A percentile compares a stretch with the other conserved stretches of the same genome.
Conservation (phyloP, 768 basidiomycete genomes). For the Xerocomus brunneocitrinus region DNA sequence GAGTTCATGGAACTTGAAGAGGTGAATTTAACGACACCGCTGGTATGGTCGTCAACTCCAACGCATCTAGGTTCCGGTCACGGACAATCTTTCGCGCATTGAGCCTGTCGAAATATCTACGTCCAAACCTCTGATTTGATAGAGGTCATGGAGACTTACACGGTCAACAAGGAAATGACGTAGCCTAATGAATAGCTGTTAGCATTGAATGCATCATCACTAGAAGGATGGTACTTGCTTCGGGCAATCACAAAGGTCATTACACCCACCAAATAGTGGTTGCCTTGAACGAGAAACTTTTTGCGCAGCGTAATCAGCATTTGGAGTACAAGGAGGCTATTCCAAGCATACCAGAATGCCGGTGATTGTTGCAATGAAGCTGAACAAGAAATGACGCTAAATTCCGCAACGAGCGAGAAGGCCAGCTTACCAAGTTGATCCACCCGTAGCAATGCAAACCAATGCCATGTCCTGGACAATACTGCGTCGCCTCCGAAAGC, state of each 20-base stretch:
- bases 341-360: slow-evolving; percentile 4
- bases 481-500: slow-evolving; percentile 6
- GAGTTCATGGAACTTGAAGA: not conserved
- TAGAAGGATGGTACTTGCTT: not conserved
- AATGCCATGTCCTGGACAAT: slow-evolving; percentile 8
- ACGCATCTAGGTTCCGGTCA: not conserved
- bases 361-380: not conserved
- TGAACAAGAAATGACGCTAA: not conserved
- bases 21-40: not conserved
- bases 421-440: slow-evolving; percentile 7
- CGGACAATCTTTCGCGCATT: not conserved
- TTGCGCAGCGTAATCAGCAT: not conserved
- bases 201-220: not conserved
- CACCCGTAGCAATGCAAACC: slow-evolving; percentile 10
- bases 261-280: not conserved
- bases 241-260: not conserved
- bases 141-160: not conserved
- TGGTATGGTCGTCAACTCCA: not conserved
- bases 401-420: no score
- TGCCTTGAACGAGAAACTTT: not conserved
- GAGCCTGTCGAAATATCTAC: not conserved
- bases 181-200: not conserved
- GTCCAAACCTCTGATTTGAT: not conserved
- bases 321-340: not conserved
- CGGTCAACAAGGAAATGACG: not conserved